A percentile compares a stretch with the other conserved stretches of the same genome.
These are phyloP conservation scores for Perkinsus olseni DNA, from an alignment of 169 alveolate genomes.

Conservation along the genomic window DNA sequence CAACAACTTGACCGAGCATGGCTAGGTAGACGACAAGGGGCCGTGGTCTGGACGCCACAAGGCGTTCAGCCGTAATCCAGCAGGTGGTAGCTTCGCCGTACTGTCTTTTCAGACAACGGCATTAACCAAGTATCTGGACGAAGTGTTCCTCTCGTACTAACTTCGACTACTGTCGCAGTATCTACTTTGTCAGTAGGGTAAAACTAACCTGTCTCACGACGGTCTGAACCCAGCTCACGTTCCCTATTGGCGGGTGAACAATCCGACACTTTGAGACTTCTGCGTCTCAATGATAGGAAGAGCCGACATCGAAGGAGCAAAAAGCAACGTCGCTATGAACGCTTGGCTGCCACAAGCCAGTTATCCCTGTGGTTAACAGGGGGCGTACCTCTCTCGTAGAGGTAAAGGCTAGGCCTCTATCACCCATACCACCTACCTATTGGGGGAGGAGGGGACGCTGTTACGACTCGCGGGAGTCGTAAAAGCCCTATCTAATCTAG, in stretches of 20 bases:
- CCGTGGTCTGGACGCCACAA: neutral
- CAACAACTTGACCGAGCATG: neutral
- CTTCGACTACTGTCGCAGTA: slow-evolving; percentile 50
- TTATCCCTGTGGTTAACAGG: too few species aligned
- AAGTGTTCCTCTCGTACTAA: slow-evolving; percentile 41
- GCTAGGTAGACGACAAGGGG: neutral
- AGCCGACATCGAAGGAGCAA: slow-evolving; percentile 66
- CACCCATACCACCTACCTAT: too few species aligned
- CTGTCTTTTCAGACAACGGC: slow-evolving; percentile 41
- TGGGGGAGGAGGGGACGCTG: too few species aligned
- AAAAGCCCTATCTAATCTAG: too few species aligned
- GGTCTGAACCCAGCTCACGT: slow-evolving; percentile 70
- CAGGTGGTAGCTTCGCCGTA: slow-evolving; percentile 43
- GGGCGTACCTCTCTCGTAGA: too few species aligned
- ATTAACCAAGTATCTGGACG: slow-evolving; percentile 35
- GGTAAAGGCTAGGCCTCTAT: too few species aligned
- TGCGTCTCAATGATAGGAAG: slow-evolving; percentile 59
- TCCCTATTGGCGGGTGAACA: slow-evolving; percentile 55
- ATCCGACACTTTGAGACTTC: slow-evolving; percentile 60
- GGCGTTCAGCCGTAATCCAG: slow-evolving; percentile 42
- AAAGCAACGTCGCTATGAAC: slow-evolving; percentile 83
- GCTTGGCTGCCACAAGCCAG: slow-evolving; percentile 85
- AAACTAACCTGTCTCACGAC: slow-evolving; percentile 87
- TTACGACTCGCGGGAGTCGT: too few species aligned
- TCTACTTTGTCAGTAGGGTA: slow-evolving; percentile 70